phyloP scores from a whole-genome alignment of 1,284 basidiomycete species.

The Cryptococcus jaspeensis region DNA sequence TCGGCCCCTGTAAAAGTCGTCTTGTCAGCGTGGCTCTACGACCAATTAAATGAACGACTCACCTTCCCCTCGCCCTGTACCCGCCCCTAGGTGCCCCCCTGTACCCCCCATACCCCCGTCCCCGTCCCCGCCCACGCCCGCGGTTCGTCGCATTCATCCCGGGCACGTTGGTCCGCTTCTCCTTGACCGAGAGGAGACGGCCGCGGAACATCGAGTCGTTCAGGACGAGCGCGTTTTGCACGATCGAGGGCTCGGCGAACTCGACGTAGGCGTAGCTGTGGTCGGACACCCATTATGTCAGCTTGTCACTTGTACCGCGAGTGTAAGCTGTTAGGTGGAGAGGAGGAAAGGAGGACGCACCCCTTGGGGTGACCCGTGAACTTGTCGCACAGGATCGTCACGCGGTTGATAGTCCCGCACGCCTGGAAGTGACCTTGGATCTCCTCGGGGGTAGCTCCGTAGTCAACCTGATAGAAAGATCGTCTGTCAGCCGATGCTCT shows the following conservation, averaged over 20 bases:
- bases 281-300: conserved; percentile 4
- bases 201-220: conserved; percentile 95
- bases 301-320: too few species aligned
- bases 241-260: conserved; percentile 90
- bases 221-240: conserved; percentile 90
- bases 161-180: conserved; percentile 90
- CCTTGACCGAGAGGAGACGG: conserved; percentile 88
- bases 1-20: conserved; percentile 8
- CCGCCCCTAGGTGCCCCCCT: conserved; percentile 63
- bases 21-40: not conserved
- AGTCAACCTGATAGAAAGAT: conserved; percentile 78
- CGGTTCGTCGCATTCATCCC: conserved; percentile 66
- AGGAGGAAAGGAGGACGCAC: conserved; percentile 55
- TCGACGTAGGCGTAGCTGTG: conserved; percentile 95
- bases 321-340: too few species aligned
- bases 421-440: conserved; percentile 97
- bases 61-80: conserved; percentile 78
- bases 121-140: conserved; percentile 64
- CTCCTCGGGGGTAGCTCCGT: conserved; percentile 95
- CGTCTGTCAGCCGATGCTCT: not conserved
- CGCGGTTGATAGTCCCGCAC: conserved; percentile 96
- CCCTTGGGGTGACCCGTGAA: conserved; percentile 99
- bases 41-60: conserved; percentile 36
- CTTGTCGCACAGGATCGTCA: conserved; percentile 99
- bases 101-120: conserved; percentile 41